Conservation (phyloP, 768 basidiomycete species). For the Lentinula lateritia region DNA sequence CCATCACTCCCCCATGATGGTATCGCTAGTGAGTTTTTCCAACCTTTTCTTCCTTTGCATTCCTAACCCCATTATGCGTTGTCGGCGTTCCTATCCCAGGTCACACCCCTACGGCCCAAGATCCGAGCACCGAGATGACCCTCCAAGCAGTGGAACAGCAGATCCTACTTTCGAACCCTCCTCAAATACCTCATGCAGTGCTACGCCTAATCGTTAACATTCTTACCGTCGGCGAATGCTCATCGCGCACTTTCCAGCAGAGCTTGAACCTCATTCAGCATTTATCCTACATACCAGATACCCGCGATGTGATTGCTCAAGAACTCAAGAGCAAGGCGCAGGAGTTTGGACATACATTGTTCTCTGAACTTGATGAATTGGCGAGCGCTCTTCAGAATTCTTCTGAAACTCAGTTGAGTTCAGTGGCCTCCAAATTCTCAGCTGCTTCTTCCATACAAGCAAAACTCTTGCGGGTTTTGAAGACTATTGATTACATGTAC, state of each 20-base stretch:
- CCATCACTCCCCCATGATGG: not conserved
- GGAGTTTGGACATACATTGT: conserved; percentile 75
- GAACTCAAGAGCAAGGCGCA: conserved; percentile 86
- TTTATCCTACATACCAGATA: conserved; percentile 82
- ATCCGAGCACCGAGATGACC: conserved; percentile 11
- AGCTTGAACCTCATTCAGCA: conserved; percentile 90
- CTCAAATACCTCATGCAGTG: conserved; percentile 80
- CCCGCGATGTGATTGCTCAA: conserved; percentile 82
- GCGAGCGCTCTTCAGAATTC: conserved; percentile 54
- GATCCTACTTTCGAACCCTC: conserved; percentile 60
- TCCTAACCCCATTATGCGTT: not conserved
- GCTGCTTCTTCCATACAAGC: conserved; percentile 92
- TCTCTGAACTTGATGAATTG: conserved; percentile 74
- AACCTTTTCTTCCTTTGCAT: not conserved
- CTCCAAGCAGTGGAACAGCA: conserved; percentile 40
- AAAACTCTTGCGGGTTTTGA: conserved; percentile 91
- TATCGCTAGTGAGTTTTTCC: not conserved
- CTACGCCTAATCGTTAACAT: conserved; percentile 94
- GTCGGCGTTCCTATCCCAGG: conserved; percentile 1
- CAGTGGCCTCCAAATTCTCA: conserved; percentile 86
- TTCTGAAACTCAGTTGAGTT: conserved; percentile 52
- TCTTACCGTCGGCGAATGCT: conserved; percentile 95
- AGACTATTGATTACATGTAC: conserved; percentile 97
- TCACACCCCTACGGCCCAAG: conserved; percentile 4
- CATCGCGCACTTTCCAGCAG: conserved; percentile 92